These are phyloP conservation scores for Psidium guajava DNA, from an alignment of 345 rosid species.

Conservation along the genomic window DNA sequence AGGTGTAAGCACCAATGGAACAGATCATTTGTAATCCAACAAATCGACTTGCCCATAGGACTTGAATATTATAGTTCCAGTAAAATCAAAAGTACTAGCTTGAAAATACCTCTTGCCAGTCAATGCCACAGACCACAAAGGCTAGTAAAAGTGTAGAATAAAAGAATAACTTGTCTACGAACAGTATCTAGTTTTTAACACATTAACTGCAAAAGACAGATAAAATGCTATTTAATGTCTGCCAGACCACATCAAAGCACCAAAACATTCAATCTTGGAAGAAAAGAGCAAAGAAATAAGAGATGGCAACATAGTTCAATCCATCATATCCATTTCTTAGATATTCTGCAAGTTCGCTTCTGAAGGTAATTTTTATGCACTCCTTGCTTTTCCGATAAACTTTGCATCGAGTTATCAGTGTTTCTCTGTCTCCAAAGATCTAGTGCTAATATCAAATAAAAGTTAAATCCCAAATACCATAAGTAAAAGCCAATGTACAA, in stretches of 20 bases:
- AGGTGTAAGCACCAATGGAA: background rate
- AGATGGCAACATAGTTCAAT: background rate
- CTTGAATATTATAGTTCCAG: background rate
- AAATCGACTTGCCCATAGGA: background rate
- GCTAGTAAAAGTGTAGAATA: background rate
- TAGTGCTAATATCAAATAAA: background rate
- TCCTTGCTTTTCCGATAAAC: background rate
- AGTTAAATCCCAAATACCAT: background rate
- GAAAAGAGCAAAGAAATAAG: background rate
- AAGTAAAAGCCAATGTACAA: background rate
- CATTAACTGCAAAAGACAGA: background rate
- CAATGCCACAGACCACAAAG: background rate
- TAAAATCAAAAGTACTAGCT: background rate
- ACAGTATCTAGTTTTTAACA: background rate
- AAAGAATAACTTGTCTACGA: background rate
- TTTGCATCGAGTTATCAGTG: background rate
- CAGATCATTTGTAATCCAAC: background rate
- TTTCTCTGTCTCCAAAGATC: background rate
- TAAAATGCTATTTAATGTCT: background rate
- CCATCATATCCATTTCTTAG: background rate
- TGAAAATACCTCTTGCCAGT: background rate
- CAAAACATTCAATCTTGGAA: background rate
- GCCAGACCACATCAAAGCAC: background rate
- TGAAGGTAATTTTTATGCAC: background rate
- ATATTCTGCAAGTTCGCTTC: background rate